Conservation (phyloP, 345 rosid species). For the Nasturtium officinale region DNA sequence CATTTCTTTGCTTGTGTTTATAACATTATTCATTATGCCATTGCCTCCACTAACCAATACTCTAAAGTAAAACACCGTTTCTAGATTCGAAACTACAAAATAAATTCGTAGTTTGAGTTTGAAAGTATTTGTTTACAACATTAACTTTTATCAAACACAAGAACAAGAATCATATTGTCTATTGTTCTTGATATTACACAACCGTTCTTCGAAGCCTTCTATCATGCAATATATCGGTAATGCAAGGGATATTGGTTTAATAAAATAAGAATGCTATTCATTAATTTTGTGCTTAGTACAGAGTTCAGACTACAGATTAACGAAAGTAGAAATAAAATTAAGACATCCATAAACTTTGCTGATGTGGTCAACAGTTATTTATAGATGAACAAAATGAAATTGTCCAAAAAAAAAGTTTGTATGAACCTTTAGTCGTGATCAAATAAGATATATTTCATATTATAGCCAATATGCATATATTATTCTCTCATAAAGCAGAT, state of each 20-base stretch:
- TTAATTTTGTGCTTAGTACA: background rate
- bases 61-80: slow-evolving; percentile 29
- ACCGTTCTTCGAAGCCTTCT: background rate
- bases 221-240: background rate
- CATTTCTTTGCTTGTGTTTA: slow-evolving; percentile 23
- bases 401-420: background rate
- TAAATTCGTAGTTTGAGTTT: background rate
- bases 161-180: background rate
- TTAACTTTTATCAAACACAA: background rate
- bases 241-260: background rate
- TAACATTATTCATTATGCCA: slow-evolving; percentile 15
- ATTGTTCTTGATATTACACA: slow-evolving; percentile 7
- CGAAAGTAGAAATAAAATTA: slow-evolving; percentile 1
- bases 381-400: background rate
- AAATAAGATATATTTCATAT: background rate
- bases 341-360: background rate
- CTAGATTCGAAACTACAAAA: slow-evolving; percentile 14
- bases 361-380: background rate
- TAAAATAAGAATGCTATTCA: background rate
- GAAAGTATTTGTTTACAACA: background rate
- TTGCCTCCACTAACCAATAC: slow-evolving; percentile 32
- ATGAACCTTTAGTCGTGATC: background rate
- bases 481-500: background rate
- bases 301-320: background rate
- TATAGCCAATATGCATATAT: background rate